These are phyloP conservation scores for Termitomyces sp. DNA, from an alignment of 768 basidiomycete genomes.

Conservation along the genomic window DNA sequence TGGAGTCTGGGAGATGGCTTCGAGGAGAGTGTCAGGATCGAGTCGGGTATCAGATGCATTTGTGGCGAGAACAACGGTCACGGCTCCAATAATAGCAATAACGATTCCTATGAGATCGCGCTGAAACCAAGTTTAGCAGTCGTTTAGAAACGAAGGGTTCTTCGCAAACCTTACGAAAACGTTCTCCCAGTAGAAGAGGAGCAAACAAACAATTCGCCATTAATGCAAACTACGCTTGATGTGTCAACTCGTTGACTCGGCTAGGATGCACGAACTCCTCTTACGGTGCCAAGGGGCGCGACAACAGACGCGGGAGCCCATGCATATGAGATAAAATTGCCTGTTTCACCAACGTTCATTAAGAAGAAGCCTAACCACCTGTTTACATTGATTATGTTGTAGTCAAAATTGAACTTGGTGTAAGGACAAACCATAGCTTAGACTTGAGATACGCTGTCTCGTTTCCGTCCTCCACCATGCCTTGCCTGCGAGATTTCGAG, in stretches of 20 bases:
- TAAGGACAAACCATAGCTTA: constrained; percentile 66
- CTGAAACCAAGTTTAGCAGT: constrained; percentile 34
- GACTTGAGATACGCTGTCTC: constrained; percentile 82
- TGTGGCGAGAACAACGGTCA: constrained; percentile 87
- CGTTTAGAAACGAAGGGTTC: constrained; percentile 13
- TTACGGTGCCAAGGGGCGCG: constrained; percentile 92
- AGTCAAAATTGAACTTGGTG: not conserved
- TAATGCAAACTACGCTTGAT: constrained; percentile 67
- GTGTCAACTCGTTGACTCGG: constrained; percentile 13
- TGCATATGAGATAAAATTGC: constrained; percentile 90
- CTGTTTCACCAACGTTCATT: constrained; percentile 88
- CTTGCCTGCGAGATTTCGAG: constrained; percentile 13
- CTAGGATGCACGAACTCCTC: constrained; percentile 24
- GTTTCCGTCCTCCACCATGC: constrained; percentile 37
- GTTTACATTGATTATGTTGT: not conserved
- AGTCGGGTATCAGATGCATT: constrained; percentile 70
- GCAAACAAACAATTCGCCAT: constrained; percentile 95
- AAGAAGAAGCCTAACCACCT: constrained; percentile 91
- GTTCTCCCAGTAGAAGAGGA: constrained; percentile 79
- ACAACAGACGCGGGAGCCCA: constrained; percentile 92
- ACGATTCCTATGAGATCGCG: constrained; percentile 76
- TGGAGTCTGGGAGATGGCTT: constrained; percentile 64
- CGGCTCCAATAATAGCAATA: constrained; percentile 84
- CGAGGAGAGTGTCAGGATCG: constrained; percentile 63
- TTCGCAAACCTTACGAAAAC: constrained; percentile 66